phyloP scores from a whole-genome alignment of 2,329 filamentous ascomycete genomes.

The Colletotrichum tofieldiae region DNA sequence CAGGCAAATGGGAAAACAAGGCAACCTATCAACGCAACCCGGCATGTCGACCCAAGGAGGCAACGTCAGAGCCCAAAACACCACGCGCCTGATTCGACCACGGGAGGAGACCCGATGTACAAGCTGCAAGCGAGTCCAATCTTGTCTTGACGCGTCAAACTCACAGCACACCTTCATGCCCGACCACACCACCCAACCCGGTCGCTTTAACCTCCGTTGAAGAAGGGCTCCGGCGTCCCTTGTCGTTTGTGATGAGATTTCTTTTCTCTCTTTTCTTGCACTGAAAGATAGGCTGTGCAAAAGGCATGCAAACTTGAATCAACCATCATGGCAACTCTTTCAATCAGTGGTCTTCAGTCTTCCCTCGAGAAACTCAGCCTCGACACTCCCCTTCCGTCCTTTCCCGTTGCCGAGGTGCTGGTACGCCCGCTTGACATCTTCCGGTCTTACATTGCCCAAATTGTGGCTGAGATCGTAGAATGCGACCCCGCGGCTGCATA shows the following conservation, averaged over 20 bases:
- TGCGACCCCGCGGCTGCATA: conserved; percentile 48
- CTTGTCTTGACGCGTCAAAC: conserved; percentile 3
- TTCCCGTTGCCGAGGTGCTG: conserved; percentile 45
- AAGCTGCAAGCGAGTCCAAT: conserved; percentile 4
- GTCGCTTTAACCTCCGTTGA: conserved; percentile 7
- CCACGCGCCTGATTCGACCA: not conserved
- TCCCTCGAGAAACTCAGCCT: conserved; percentile 71
- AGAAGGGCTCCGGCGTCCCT: conserved; percentile 7
- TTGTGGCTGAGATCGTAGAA: conserved; percentile 42
- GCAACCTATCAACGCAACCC: conserved; percentile 12
- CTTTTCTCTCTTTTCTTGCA: not conserved
- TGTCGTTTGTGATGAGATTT: conserved; percentile 9
- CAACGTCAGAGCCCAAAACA: not conserved
- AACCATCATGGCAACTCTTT: conserved; percentile 67
- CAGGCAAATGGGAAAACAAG: not conserved
- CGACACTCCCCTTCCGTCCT: conserved; percentile 49
- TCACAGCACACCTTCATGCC: conserved; percentile 15
- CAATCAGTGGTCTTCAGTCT: conserved; percentile 72
- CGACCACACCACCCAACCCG: conserved; percentile 5
- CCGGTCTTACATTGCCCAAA: conserved; percentile 48
- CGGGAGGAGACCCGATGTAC: not conserved
- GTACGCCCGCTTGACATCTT: conserved; percentile 52
- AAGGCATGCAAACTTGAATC: not conserved
- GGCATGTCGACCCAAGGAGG: not conserved
- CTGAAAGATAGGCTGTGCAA: not conserved